Percentiles rank a stretch among this genome's conserved stretches.
phyloP scores from a whole-genome alignment of 2,329 filamentous ascomycete species.

The Fusarium clavum region DNA sequence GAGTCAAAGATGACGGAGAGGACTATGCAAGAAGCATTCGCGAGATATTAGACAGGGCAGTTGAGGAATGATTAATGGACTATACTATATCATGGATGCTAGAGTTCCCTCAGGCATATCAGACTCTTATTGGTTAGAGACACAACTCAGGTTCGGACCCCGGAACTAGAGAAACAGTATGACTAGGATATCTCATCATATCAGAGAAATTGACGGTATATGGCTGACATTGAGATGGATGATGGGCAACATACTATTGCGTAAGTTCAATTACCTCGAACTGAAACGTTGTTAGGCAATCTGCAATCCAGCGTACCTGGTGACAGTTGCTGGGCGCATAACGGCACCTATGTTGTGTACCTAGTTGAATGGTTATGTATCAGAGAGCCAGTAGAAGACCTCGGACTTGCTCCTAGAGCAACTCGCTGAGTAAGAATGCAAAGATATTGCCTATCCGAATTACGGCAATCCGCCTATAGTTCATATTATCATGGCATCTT shows the following conservation, averaged over 20 bases:
- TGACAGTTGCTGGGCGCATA: neutral
- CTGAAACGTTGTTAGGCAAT: neutral
- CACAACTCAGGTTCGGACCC: neutral
- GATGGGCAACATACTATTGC: neutral
- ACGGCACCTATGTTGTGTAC: neutral
- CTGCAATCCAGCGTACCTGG: neutral
- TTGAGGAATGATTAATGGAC: slow-evolving; percentile 25
- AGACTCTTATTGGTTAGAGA: slow-evolving; percentile 21
- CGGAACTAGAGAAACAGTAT: neutral
- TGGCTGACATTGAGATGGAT: neutral
- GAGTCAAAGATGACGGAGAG: slow-evolving; percentile 50
- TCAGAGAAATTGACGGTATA: neutral
- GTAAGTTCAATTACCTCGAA: neutral
- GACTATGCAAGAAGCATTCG: slow-evolving; percentile 46
- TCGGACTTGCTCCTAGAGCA: neutral
- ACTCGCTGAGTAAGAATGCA: neutral
- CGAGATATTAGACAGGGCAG: slow-evolving; percentile 45
- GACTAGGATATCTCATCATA: neutral
- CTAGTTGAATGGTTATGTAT: neutral
- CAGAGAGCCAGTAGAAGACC: neutral
- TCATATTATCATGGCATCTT: neutral
- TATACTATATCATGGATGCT: neutral
- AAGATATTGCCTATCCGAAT: neutral
- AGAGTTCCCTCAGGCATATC: neutral
- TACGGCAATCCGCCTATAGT: neutral